Evolutionary conservation across 371 early-diverging fungal genomes (phyloP), one percentile per base, ranked within the genome.

Genomic region (Mortierella sp.): DNA sequence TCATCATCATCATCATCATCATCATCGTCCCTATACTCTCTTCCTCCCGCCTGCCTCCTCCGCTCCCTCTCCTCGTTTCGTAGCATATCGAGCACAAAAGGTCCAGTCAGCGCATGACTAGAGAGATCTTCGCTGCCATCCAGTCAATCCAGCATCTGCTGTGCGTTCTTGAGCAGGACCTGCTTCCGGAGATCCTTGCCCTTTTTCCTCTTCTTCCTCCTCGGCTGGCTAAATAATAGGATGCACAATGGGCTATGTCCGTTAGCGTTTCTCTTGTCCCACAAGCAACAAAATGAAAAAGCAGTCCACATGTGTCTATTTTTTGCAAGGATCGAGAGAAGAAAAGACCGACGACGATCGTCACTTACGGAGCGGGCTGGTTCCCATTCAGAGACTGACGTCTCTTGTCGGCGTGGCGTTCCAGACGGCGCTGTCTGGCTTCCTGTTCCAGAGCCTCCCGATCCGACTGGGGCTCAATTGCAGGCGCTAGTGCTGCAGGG

Each of bases 101-200:
- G 64, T 37, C 67, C 64, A 48, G 75, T 67, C 26, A 51, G 24
- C 9, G 31, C 19, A 57, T 44, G 74, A 21, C 31, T 75, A 24
- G 69, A 50, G 11, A 40, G 40, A 37, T 69, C 75, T 64, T 64
- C 69, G 51, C 69, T 71, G 71, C 72, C 71, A 75, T 75, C 83
- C 73, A 79, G 77, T 83, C 80, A 79, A 61, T 85, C 85, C 24
- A 75, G 43, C 70, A 78, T 51, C 51, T 78, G 67, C 74, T 85
- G 85, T 13, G 85, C 85, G 37, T 85, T 85, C 79, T 85, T 85
- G 73, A 85, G 78, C 44, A 85, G 70, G 31, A 85, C 86, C 59
- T 81, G 79, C 72, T 85, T 85, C 11, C 86, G 79, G 19, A 81
- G 79, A 54, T 85, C 86, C 70, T 85, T 85, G 43, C 74, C 86